Percentiles rank a stretch among this genome's conserved stretches.
Conservation (phyloP, 495 filamentous ascomycete genomes). For the Geopyxis carbonaria region DNA sequence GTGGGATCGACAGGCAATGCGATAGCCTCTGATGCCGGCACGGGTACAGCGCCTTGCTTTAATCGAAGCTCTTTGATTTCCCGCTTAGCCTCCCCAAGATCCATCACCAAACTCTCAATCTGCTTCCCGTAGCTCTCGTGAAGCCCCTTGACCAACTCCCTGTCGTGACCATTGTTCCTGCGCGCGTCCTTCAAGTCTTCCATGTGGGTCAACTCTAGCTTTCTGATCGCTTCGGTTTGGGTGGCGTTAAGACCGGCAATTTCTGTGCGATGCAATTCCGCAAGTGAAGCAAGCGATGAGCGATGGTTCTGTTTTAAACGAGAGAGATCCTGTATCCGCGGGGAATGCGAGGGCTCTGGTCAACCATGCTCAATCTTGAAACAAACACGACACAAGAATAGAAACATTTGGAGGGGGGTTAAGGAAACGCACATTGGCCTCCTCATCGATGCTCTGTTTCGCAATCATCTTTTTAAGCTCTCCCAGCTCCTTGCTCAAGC, state of each 20-base stretch:
- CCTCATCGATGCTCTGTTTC: constrained; percentile 12
- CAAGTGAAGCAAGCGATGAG: constrained; percentile 20
- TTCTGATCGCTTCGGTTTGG: constrained; percentile 15
- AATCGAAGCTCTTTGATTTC: constrained; percentile 14
- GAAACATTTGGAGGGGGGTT: no score
- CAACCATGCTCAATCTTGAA: no score
- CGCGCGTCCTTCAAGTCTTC: constrained; percentile 16
- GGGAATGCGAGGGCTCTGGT: no score
- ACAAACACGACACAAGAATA: no score
- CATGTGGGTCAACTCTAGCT: constrained; percentile 12
- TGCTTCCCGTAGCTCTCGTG: constrained; percentile 20
- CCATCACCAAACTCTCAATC: constrained; percentile 18
- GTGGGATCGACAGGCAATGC: not conserved
- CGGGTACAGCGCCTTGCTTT: constrained; percentile 1
- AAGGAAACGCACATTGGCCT: constrained; percentile 18
- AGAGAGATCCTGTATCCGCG: constrained; percentile 16
- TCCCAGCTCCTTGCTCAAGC: constrained; percentile 19
- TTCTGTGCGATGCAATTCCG: constrained; percentile 17
- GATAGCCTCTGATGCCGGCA: not conserved
- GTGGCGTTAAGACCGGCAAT: constrained; percentile 10
- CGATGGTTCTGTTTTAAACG: constrained; percentile 23
- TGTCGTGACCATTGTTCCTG: constrained; percentile 16
- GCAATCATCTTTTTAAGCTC: constrained; percentile 19
- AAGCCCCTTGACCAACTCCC: constrained; percentile 16
- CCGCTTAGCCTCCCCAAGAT: constrained; percentile 17